Conservation (phyloP, 2,329 filamentous ascomycete genomes). For the Cercospora brassicicola region DNA sequence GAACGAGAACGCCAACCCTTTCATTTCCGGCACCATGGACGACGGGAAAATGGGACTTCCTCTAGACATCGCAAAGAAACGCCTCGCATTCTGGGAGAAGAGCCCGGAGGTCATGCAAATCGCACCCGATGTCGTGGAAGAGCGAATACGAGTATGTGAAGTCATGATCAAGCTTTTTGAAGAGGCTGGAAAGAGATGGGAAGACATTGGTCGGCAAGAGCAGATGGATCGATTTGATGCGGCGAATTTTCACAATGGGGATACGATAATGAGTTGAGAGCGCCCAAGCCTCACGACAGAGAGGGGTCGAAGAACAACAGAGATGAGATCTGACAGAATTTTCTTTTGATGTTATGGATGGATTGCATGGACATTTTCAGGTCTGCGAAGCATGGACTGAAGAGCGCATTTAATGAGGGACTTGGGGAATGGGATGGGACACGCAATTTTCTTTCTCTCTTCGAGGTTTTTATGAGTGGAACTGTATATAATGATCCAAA, state of each 20-base stretch:
- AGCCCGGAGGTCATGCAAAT: slow-evolving; percentile 14
- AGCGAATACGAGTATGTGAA: slow-evolving; percentile 23
- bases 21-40: not conserved
- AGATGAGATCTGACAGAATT: not conserved
- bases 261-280: not conserved
- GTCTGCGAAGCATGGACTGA: no score
- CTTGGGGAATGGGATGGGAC: not conserved
- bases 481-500: not conserved
- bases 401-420: not conserved
- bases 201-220: not conserved
- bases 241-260: not conserved
- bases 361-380: no score
- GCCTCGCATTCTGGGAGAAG: slow-evolving; percentile 15
- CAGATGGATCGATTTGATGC: slow-evolving; percentile 4
- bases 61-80: slow-evolving; percentile 11
- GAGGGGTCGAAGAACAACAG: not conserved
- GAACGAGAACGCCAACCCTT: slow-evolving; percentile 19
- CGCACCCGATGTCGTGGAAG: slow-evolving; percentile 14
- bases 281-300: not conserved
- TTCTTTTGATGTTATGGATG: not conserved
- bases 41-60: slow-evolving; percentile 5
- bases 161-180: slow-evolving; percentile 23
- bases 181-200: slow-evolving; percentile 16
- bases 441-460: not conserved
- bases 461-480: no score